Conservation (phyloP, 1,139 yeast genomes). For the Yamadazyma dushanensis region DNA sequence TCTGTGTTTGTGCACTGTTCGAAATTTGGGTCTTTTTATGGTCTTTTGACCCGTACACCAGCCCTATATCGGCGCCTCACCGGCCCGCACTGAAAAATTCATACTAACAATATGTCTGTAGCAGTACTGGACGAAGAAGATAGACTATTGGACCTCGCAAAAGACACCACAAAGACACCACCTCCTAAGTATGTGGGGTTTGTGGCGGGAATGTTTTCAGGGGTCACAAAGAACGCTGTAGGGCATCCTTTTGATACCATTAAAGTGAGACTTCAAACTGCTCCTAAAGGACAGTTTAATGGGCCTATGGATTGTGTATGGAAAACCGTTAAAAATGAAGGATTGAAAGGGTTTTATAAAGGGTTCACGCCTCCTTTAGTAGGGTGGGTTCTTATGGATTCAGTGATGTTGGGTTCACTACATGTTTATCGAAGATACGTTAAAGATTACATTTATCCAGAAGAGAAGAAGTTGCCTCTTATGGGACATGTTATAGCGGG, state of each 20-base stretch:
- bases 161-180: slow-evolving; percentile 15
- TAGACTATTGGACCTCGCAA: slow-evolving; percentile 15
- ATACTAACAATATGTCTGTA: slow-evolving; percentile 22
- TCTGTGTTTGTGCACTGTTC: too few species aligned
- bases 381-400: slow-evolving; percentile 94
- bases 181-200: slow-evolving; percentile 72
- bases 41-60: background rate
- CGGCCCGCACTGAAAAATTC: slow-evolving; percentile 9
- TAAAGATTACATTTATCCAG: slow-evolving; percentile 60
- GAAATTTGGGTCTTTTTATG: background rate
- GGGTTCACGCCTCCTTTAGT: slow-evolving; percentile 91
- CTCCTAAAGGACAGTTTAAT: slow-evolving; percentile 64
- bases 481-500: slow-evolving; percentile 75
- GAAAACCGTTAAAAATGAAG: slow-evolving; percentile 73
- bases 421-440: slow-evolving; percentile 72
- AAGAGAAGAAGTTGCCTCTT: slow-evolving; percentile 63
- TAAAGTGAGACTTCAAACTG: slow-evolving; percentile 84
- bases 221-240: slow-evolving; percentile 81
- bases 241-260: slow-evolving; percentile 95
- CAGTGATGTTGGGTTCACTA: slow-evolving; percentile 82
- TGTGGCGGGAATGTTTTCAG: slow-evolving; percentile 85
- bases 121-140: slow-evolving; percentile 32
- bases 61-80: background rate
- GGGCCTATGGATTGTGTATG: slow-evolving; percentile 82
- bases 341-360: slow-evolving; percentile 73